Evolutionary conservation across 345 rosid species (phyloP), one percentile per base, ranked within the genome.

Genomic region (Boechera divaricarpa): DNA sequence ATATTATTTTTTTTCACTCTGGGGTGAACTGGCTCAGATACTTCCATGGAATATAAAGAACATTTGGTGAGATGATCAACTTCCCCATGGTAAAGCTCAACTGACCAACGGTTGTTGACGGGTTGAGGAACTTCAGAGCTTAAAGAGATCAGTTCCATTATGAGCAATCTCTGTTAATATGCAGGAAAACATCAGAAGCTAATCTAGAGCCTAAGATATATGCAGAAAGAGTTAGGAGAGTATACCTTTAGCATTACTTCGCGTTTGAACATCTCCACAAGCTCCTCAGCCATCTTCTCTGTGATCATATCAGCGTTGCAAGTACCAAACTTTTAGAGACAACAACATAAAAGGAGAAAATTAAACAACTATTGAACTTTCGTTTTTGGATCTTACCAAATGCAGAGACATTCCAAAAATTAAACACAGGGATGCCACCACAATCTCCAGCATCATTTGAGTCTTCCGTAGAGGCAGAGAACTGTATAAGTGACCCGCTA

Each of bases 41-140:
- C 70, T 70, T 86, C 91, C 48, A 80, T 77, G 26, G 84, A 82
- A 49, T 79, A 85, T 75, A 86, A 83, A 84, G 77, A 76, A 82
- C 87, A 89, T 42, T 32, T 70, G 47, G 83, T 79, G 77, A 95
- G 82, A 72, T 88, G 85, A 52, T 79, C 70, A 74, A 87, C 85
- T 82, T 95, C 98, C 71, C 91, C 94, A 2, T 82, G 78, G 79
- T 92, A 92, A 71, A 95, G 91, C 86, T 89, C 96, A 63, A 57
- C 49, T 65, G 88, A 81, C 96, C 94, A 92, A 70, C 80, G 64
- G 41, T 65, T 67, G 62, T 76, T 79, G 10, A 69, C 71, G 24
- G 62, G 80, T 78, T 80, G 79, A 35, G 78, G 67, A 77, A 41
- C 86, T 76, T 91, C 90, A 74, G 64, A 75, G 80, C 87, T 80